Percentiles rank a stretch among this genome's conserved stretches.
phyloP scores from a whole-genome alignment of 495 filamentous ascomycete species.

The Viridothelium virens region DNA sequence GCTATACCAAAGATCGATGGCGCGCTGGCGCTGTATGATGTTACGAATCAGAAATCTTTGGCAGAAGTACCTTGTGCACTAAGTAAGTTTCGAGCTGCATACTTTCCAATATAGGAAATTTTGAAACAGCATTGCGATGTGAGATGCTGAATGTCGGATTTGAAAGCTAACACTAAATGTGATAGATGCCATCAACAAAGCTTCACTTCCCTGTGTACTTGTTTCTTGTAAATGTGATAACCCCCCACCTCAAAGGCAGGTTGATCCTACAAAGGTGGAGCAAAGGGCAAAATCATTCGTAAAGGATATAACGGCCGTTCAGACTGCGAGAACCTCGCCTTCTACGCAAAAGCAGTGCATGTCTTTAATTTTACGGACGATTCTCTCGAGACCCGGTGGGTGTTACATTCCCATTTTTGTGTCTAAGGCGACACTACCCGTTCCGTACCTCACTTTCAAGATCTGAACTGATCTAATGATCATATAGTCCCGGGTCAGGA shows the following conservation, averaged over 20 bases:
- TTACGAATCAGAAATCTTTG: slow-evolving; percentile 64
- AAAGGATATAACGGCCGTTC: slow-evolving; percentile 59
- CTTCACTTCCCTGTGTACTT: slow-evolving; percentile 23
- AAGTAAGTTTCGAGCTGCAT: slow-evolving; percentile 48
- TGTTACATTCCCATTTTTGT: background rate
- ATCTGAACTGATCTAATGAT: slow-evolving; percentile 12
- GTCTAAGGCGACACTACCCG: background rate
- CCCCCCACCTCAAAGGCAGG: slow-evolving; percentile 27
- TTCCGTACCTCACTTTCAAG: background rate
- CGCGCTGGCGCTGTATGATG: slow-evolving; percentile 77
- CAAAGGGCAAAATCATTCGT: slow-evolving; percentile 44
- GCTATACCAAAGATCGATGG: slow-evolving; percentile 70
- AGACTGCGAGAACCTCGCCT: slow-evolving; percentile 60
- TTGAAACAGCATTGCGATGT: background rate
- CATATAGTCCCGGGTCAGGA: slow-evolving; percentile 20
- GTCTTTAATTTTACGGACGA: slow-evolving; percentile 61
- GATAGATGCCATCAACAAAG: slow-evolving; percentile 23
- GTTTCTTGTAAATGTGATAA: slow-evolving; percentile 25
- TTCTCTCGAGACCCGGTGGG: slow-evolving; percentile 44
- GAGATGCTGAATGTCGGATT: background rate
- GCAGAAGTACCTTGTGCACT: slow-evolving; percentile 58
- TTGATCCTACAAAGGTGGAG: slow-evolving; percentile 55
- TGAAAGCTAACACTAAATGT: background rate
- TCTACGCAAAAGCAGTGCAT: slow-evolving; percentile 73
- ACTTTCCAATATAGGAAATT: background rate